Base-by-base conservation (phyloP, 148 eudicot genomes). In the Amaranthus palmeri region DNA sequence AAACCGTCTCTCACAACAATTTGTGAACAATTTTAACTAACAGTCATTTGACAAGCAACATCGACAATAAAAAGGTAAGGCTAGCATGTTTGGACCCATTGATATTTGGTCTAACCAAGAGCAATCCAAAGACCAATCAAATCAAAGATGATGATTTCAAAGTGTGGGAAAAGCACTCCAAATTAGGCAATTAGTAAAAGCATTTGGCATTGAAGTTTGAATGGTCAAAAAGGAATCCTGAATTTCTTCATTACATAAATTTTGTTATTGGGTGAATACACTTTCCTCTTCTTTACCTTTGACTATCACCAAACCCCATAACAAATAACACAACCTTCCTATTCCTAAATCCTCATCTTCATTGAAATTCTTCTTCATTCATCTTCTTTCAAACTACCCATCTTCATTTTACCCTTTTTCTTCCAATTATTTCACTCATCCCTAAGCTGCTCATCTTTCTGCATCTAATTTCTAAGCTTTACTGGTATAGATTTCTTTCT, bases 291-390 rank as follows among this genome's bases (percentile, higher is more conserved):
- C 36, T 25, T 25, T 25, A 25, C 68, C 61, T 78, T 84, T 83
- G 85, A 83, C 83, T 75, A 78, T 72, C 69, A 80, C 76, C 85
- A 75, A 82, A 78, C 78, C 74, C 69, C 66, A 76, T 36, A 74
- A 4, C 74, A 58, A 69, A 61, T 36, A 74, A 4, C 74, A 58
- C 72, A 61, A 56, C 53, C 65, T 43, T 5, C 61, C 14, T 61
- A 52, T 42, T 8, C 13, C 62, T n/a, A n/a, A n/a, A n/a, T n/a
- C 54, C 7, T 4, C 65, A 11, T 45, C 48, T 66, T 18, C 57
- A 7, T 13, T 50, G 43, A 42, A 66, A 13, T 63, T 46, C 61
- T 15, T 63, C 14, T 18, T n/a, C 46, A 36, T 62, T 61, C 40
- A 3, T 54, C 71, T 14, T 61, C 17, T 41, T 66, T 70, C 68